Base-by-base conservation (phyloP, 1,139 yeast species). In the Suhomyces bokatorum region DNA sequence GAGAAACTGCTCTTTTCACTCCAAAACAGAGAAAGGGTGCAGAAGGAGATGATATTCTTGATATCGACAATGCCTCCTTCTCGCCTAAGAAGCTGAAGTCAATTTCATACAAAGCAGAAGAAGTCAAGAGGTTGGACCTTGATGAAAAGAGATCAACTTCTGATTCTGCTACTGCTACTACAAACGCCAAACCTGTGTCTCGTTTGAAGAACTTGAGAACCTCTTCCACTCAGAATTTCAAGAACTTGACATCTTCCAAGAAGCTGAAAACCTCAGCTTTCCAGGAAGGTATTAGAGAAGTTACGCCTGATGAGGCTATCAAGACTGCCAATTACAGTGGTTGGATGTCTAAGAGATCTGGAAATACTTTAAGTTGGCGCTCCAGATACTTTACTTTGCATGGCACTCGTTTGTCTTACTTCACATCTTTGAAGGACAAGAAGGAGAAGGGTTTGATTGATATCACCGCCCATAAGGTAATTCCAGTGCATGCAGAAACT, bases 371-470 rank as follows among this genome's bases (percentile, higher is more conserved):
- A n/a, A 82, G 91, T 12, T 93, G 99, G 99, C 85, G 91, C 57
- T 83, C 86, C 45, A 79, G 99, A 48, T 93, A 81, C 60, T 93
- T 93, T 60, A 84, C 95, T 1, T 73, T 93, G 35, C 97, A 91
- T 66, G 97, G 96, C 6, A 95, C 99, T 0, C 74, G 99, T 54
- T 70, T 93, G 47, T 89, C 97, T 9, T 93, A 93, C 64, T 93
- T 88, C 63, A 77, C 87, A 0, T 80, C 85, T n/a, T 73, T 87
- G 54, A 79, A 80, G 45, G 99, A 95, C 63, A 78, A 80, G 38
- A 78, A 83, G 51, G 99, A 93, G 62, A 85, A 87, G 54, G 99
- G 99, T 0, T 71, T 93, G 48, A 95, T 93, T 53, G 99, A 93
- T 64, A 90, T 93, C 46, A 93, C 97, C 0, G 90, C 97, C 0